Percentiles rank a stretch among this genome's conserved stretches.
Evolutionary conservation across 2,329 filamentous ascomycete genomes (phyloP).

Genomic region (Colletotrichum liaoningense): DNA sequence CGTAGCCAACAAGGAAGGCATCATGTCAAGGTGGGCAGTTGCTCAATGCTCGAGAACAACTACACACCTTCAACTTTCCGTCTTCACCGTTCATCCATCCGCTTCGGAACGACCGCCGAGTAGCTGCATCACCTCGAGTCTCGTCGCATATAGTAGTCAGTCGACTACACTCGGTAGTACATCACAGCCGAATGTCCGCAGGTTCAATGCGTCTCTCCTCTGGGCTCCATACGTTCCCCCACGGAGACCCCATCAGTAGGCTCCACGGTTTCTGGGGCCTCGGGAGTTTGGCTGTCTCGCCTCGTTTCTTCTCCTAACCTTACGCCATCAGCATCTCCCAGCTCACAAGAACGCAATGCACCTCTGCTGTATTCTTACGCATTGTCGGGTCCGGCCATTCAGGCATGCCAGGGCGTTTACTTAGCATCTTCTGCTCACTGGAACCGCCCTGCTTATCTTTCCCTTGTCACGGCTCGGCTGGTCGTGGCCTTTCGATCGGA

Average conservation of each 20-base stretch:
- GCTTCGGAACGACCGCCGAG: not conserved
- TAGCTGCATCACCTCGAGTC: constrained; percentile 11
- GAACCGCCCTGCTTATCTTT: not conserved
- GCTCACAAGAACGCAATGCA: not conserved
- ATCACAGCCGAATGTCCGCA: constrained; percentile 2
- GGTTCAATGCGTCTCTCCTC: constrained; percentile 1
- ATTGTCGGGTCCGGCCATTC: not conserved
- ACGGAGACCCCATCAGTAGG: constrained; percentile 17
- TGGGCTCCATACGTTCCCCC: constrained; percentile 13
- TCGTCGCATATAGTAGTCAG: not conserved
- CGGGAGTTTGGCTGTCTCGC: constrained; percentile 9
- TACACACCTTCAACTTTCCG: not conserved
- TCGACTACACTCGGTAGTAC: not conserved
- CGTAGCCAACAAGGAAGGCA: not conserved
- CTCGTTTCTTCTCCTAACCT: constrained; percentile 5
- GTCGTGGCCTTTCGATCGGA: not conserved
- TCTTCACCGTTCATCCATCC: not conserved
- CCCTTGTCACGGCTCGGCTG: not conserved
- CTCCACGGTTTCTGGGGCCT: constrained; percentile 26
- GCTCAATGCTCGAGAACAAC: not conserved
- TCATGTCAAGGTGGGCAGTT: not conserved
- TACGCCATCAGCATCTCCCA: not conserved
- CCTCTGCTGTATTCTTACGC: not conserved
- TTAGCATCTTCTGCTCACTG: not conserved
- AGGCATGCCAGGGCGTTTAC: not conserved